A percentile compares a stretch with the other conserved stretches of the same genome.
phyloP scores from a whole-genome alignment of 2,329 filamentous ascomycete genomes.

The Pleurostoma richardsiae region DNA sequence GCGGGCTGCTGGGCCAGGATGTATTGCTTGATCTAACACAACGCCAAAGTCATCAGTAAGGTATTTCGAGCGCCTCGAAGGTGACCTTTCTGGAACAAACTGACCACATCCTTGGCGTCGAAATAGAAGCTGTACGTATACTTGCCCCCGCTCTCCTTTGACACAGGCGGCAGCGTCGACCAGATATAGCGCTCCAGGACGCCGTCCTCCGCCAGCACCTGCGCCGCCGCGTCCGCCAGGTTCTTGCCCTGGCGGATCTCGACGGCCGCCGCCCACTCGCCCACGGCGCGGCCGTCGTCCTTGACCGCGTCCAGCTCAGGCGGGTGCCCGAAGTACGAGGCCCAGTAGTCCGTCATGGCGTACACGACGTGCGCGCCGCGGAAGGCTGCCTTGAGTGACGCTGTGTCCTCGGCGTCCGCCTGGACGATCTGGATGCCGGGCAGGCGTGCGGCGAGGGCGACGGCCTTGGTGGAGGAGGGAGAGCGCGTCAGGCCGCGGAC shows the following conservation, averaged over 20 bases:
- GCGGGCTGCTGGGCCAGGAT: conserved; percentile 4
- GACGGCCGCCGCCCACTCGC: background rate
- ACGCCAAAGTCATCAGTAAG: background rate
- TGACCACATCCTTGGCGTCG: background rate
- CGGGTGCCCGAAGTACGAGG: background rate
- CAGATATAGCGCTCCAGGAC: conserved; percentile 1
- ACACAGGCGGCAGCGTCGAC: background rate
- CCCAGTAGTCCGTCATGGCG: conserved; percentile 1
- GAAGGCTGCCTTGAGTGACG: background rate
- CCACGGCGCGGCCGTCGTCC: background rate
- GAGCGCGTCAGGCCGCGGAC: conserved; percentile 20
- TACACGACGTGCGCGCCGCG: background rate
- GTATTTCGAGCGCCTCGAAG: too few relatives aligned
- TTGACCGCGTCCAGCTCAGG: background rate
- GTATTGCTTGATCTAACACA: background rate
- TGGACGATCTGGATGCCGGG: background rate
- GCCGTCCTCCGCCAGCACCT: background rate
- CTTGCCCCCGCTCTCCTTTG: background rate
- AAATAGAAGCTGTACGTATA: background rate
- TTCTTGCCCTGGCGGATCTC: background rate
- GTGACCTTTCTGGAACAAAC: background rate
- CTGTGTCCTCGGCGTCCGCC: background rate
- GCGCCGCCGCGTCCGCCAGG: background rate
- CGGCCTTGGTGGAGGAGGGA: conserved; percentile 9
- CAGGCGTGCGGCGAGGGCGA: conserved; percentile 7